A percentile compares a stretch with the other conserved stretches of the same genome.
These are phyloP conservation scores for maize (Zea mays) DNA, from an alignment of 176 grass and related monocot genomes.

Conservation along the genomic window Zm-B73-REFERENCE-NAM-5.0 NC_050105.1:108417501-108418000, in stretches of 20 bases:
- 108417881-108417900: conserved; percentile 96
- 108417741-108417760: not conserved
- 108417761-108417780: conserved; percentile 6
- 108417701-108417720: too few relatives aligned
- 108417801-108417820: conserved; percentile 31
- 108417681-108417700: too few relatives aligned
- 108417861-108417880: conserved; percentile 93
- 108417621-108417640: too few relatives aligned
- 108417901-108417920: conserved; percentile 93
- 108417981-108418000: conserved; percentile 85
- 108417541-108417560: too few relatives aligned
- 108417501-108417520: too few relatives aligned
- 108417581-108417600: too few relatives aligned
- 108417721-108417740: not conserved
- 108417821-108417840: conserved; percentile 68
- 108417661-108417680: too few relatives aligned
- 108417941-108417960: conserved; percentile 90
- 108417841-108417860: conserved; percentile 76
- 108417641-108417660: too few relatives aligned
- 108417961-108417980: conserved; percentile 89
- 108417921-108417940: conserved; percentile 90
- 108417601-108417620: too few relatives aligned
- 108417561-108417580: too few relatives aligned
- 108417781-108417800: not conserved
- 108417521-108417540: too few relatives aligned